Evolutionary conservation across 2,329 filamentous ascomycete species (phyloP).

Genomic region (Claviceps spartinae): DNA sequence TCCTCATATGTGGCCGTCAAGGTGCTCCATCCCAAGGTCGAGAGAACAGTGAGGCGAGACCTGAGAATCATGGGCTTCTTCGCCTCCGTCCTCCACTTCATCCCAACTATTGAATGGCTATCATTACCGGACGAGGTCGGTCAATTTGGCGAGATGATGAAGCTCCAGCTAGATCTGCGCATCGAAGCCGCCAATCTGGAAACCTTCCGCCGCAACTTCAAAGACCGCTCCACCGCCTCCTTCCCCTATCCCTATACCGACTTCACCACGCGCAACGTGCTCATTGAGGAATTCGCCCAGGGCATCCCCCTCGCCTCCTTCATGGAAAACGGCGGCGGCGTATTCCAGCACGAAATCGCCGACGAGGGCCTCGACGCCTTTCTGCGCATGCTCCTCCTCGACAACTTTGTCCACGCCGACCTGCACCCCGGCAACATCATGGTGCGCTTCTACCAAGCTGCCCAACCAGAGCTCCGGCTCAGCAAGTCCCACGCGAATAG

Average conservation of each 20-base stretch:
- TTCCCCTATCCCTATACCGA: conserved; percentile 91
- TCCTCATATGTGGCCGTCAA: conserved; percentile 93
- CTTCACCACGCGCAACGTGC: conserved; percentile 80
- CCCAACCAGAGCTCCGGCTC: conserved; percentile 47
- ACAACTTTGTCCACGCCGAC: conserved; percentile 96
- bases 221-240: conserved; percentile 79
- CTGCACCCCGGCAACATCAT: conserved; percentile 97
- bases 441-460: conserved; percentile 91
- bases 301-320: conserved; percentile 87
- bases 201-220: conserved; percentile 83
- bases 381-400: conserved; percentile 86
- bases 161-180: conserved; percentile 83
- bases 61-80: conserved; percentile 91
- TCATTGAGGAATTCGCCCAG: conserved; percentile 92
- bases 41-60: conserved; percentile 80
- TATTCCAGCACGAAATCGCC: conserved; percentile 88
- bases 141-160: conserved; percentile 98
- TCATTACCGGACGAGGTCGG: conserved; percentile 87
- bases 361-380: conserved; percentile 93
- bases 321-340: conserved; percentile 77
- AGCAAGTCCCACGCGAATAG: conserved; percentile 10
- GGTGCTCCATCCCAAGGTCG: conserved; percentile 83
- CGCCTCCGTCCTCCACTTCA: conserved; percentile 65
- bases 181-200: conserved; percentile 88
- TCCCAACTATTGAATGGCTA: conserved; percentile 94